Base-by-base conservation (phyloP, 108 stramenopile genomes). In the Parmales sp. region DNA sequence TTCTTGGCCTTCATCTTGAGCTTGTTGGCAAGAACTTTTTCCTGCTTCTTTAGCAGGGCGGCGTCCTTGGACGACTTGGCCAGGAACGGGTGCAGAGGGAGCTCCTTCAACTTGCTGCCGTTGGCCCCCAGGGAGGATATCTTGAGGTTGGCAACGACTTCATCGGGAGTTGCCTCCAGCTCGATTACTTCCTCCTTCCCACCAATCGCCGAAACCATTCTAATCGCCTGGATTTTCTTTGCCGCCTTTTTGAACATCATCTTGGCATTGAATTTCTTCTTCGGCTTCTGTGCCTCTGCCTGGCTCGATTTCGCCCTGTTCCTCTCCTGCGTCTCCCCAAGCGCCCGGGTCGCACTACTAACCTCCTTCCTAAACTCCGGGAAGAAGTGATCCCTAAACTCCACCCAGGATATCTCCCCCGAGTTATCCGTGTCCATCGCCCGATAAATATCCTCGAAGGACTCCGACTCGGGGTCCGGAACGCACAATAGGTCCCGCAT, bases 221-320 rank as follows among this genome's bases (percentile, higher is more conserved):
- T 18, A 0, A 50, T n/a, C 6, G 49, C 6, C 49, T 18, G n/a
- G n/a, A 20, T n/a, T 22, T 50, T 50, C 49, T 50, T 50, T 6
- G 23, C 49, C 20, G 49, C 49, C 13, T 22, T 6, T 50, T 50
- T 50, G 49, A 50, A 50, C 6, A 22, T 22, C 6, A 22, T 22
- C 49, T 50, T 50, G 19, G 49, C 49, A n/a, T 50, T 50, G 49
- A 50, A 50, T n/a, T 50, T 50, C 19, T 50, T 50, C 13, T 6
- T n/a, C n/a, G n/a, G n/a, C n/a, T n/a, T n/a, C n/a, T n/a, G n/a
- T n/a, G n/a, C n/a, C n/a, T n/a, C n/a, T n/a, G n/a, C n/a, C n/a
- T n/a, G n/a, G n/a, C n/a, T n/a, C n/a, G n/a, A n/a, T 22, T 50
- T 50, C 13, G 13, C 49, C 49, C 23, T 50, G n/a, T 22, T 22